Base-by-base conservation (phyloP, 768 basidiomycete species). In the Podaxis sp. region DNA sequence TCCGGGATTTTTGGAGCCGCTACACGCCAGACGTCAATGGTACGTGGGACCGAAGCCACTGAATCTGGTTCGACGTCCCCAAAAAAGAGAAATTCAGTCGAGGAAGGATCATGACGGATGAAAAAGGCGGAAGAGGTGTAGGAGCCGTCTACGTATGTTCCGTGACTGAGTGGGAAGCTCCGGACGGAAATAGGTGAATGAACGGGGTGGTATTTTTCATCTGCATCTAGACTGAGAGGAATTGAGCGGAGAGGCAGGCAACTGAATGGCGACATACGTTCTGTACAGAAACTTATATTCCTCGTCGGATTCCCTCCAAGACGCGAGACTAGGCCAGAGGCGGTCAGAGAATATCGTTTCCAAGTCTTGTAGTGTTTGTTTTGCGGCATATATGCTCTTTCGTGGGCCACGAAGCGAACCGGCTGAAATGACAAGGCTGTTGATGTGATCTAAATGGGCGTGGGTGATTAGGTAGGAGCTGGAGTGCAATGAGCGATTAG, bases 51-150 rank as follows among this genome's bases (percentile, higher is more conserved):
- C 15, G 70, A 65, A 5, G 90, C 81, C 52, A 95, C 67, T 55
- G 83, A 83, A 75, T 96, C 93, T 8, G 93, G 92, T 69, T 96
- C 93, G 63, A 97, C 89, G 74, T 96, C 95, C 0, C 96, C 96
- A 67, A 97, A 96, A 75, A 98, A 98, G 40, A 98, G 79, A 66
- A 98, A 88, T 72, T 96, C 92, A 52, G 78, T 81, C 1, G 72
- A 73, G 37, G 81, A 80, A 17, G 80, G 74, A 56, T 91, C 80
- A 66, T 90, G 83, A 13, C 87, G 84, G 67, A 98, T 74, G 73
- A 96, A 96, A 77, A 91, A 96, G 15, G 95, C 96, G 1, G 89
- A 77, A 13, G 91, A 91, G 15, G 88, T 81, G 74, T 97, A 95
- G 38, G 75, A 71, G 17, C 84, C 84, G 37, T 72, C 68, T 52